A percentile compares a stretch with the other conserved stretches of the same genome.
phyloP scores from a whole-genome alignment of 1,139 yeast species.

The Blastobotrys serpentis region DNA sequence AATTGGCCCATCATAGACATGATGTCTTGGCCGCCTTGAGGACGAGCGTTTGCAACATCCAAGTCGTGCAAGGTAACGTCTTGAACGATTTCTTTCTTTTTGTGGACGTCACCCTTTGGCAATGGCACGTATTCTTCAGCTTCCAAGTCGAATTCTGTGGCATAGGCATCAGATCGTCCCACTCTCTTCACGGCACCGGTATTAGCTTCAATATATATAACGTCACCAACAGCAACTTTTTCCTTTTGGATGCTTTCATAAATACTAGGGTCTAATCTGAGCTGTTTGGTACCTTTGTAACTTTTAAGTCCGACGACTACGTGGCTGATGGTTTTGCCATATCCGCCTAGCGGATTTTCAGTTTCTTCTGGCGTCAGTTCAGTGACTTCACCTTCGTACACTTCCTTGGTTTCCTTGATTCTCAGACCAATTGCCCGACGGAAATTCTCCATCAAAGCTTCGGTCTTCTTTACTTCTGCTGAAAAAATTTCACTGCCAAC shows the following conservation, averaged over 20 bases:
- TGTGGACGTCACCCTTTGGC: constrained; percentile 98
- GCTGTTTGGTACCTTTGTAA: constrained; percentile 90
- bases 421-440: constrained; percentile 94
- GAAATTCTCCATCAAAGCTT: constrained; percentile 95
- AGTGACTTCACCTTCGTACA: constrained; percentile 97
- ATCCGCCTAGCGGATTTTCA: constrained; percentile 95
- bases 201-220: constrained; percentile 92
- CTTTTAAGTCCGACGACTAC: constrained; percentile 93
- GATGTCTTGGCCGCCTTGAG: constrained; percentile 99
- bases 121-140: constrained; percentile 98
- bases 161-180: constrained; percentile 97
- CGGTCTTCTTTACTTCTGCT: constrained; percentile 98
- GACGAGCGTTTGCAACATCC: constrained; percentile 94
- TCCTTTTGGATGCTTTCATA: constrained; percentile 96
- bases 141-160: constrained; percentile 96
- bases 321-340: constrained; percentile 93
- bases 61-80: constrained; percentile 95
- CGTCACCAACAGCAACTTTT: constrained; percentile 92
- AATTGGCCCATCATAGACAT: constrained; percentile 98
- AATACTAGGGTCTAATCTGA: constrained; percentile 91
- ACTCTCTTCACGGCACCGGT: constrained; percentile 98
- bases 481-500: constrained; percentile 94
- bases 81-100: constrained; percentile 96
- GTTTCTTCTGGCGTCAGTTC: constrained; percentile 96
- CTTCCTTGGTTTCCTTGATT: constrained; percentile 96